Percentiles rank a stretch among this genome's conserved stretches.
Conservation (phyloP, 2,329 filamentous ascomycete genomes). For the Trichoderma endophyticum region DNA sequence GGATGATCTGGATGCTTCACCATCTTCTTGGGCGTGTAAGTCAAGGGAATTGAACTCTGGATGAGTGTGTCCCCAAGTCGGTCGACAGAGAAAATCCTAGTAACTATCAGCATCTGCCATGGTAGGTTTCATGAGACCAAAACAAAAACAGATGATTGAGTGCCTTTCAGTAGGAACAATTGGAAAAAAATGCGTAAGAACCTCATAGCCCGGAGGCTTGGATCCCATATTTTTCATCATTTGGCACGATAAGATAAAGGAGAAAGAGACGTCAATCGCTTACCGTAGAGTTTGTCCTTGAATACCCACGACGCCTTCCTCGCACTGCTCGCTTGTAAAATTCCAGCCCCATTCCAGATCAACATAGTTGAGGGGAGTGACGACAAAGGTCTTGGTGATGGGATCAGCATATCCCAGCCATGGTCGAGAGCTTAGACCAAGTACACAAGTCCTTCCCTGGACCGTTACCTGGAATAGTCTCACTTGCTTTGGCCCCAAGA, state of each 20-base stretch:
- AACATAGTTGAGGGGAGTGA: conserved; percentile 86
- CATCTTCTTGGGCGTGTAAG: conserved; percentile 86
- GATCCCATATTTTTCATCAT: conserved; percentile 65
- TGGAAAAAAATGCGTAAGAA: conserved; percentile 59
- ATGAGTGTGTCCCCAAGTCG: conserved; percentile 81
- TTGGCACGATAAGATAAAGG: conserved; percentile 32
- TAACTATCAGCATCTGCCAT: conserved; percentile 15
- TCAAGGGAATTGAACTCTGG: conserved; percentile 79
- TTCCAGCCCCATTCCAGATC: conserved; percentile 93
- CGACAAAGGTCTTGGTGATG: conserved; percentile 81
- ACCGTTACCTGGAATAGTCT: conserved; percentile 90
- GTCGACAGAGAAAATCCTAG: conserved; percentile 84
- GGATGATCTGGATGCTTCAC: conserved; percentile 83
- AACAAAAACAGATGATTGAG: conserved; percentile 5
- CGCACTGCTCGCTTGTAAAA: conserved; percentile 91
- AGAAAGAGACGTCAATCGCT: conserved; percentile 30
- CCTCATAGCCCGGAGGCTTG: conserved; percentile 58
- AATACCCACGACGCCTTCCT: conserved; percentile 90
- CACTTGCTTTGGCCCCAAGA: conserved; percentile 85
- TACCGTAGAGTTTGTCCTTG: conserved; percentile 86
- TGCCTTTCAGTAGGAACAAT: conserved; percentile 94
- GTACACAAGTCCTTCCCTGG: conserved; percentile 76
- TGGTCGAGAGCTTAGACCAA: conserved; percentile 88
- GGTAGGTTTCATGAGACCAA: background rate
- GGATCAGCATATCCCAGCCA: conserved; percentile 94